These are phyloP conservation scores for Sugiyamaella boreocaroliniensis DNA, from an alignment of 805 yeast species.

Conservation along the genomic window DNA sequence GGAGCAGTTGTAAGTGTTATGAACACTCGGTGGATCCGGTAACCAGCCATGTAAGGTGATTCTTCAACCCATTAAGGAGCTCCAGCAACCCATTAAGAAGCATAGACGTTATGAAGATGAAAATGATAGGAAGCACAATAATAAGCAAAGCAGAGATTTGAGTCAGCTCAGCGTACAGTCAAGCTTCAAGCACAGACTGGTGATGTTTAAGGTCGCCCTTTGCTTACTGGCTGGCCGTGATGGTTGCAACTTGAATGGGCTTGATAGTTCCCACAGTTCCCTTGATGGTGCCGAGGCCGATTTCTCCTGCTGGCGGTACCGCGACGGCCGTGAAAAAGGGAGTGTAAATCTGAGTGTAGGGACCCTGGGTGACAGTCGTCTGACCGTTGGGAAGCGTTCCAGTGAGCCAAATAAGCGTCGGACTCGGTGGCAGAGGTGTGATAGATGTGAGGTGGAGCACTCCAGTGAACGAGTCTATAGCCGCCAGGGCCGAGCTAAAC, in stretches of 20 bases:
- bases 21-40: no score
- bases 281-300: slow-evolving; percentile 67
- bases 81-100: no score
- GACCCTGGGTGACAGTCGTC: slow-evolving; percentile 33
- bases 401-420: slow-evolving; percentile 22
- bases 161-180: no score
- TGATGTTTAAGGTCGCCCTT: neutral
- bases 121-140: no score
- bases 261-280: slow-evolving; percentile 56
- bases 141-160: no score
- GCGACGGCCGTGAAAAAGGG: slow-evolving; percentile 36
- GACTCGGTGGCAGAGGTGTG: slow-evolving; percentile 9
- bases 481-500: slow-evolving; percentile 2
- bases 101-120: no score
- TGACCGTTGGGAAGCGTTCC: slow-evolving; percentile 24
- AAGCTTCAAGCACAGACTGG: neutral
- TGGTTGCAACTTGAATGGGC: slow-evolving; percentile 11
- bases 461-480: slow-evolving; percentile 12
- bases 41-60: no score
- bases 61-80: no score
- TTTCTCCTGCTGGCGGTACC: slow-evolving; percentile 51
- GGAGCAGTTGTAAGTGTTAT: no score
- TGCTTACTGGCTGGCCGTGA: neutral
- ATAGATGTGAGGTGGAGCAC: slow-evolving; percentile 8
- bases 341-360: slow-evolving; percentile 39